phyloP scores from a whole-genome alignment of 2,329 filamentous ascomycete species.

The Fusarium tupiense region DNA sequence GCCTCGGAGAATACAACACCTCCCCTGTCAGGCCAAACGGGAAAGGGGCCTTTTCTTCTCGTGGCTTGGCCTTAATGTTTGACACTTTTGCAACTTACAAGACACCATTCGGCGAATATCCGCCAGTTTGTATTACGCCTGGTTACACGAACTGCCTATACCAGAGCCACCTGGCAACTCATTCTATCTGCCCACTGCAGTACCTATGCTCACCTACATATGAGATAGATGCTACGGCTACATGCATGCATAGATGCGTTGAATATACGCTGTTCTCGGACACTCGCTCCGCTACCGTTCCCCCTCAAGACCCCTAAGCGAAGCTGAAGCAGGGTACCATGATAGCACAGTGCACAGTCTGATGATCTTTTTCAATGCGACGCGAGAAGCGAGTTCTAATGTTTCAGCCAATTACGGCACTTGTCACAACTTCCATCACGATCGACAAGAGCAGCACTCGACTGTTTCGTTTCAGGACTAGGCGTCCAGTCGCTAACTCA shows the following conservation, averaged over 20 bases:
- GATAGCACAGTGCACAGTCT: slow-evolving; percentile 6
- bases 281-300: background rate
- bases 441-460: slow-evolving; percentile 27
- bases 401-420: slow-evolving; percentile 35
- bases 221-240: background rate
- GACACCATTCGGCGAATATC: slow-evolving; percentile 9
- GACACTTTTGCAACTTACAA: slow-evolving; percentile 9
- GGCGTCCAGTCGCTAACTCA: background rate
- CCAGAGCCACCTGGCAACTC: background rate
- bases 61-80: slow-evolving; percentile 16
- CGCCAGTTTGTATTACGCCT: background rate
- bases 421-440: slow-evolving; percentile 30
- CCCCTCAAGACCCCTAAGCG: background rate
- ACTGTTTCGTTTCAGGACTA: slow-evolving; percentile 33
- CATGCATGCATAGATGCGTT: slow-evolving; percentile 16
- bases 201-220: slow-evolving; percentile 1
- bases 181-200: background rate
- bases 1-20: slow-evolving; percentile 30
- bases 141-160: slow-evolving; percentile 2
- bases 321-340: slow-evolving; percentile 15
- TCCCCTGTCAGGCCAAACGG: slow-evolving; percentile 34
- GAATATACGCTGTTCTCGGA: slow-evolving; percentile 2
- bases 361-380: slow-evolving; percentile 3
- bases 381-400: slow-evolving; percentile 10
- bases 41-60: slow-evolving; percentile 30